Evolutionary conservation across 1,284 basidiomycete genomes (phyloP).

Genomic region (Malassezia brasiliensis): DNA sequence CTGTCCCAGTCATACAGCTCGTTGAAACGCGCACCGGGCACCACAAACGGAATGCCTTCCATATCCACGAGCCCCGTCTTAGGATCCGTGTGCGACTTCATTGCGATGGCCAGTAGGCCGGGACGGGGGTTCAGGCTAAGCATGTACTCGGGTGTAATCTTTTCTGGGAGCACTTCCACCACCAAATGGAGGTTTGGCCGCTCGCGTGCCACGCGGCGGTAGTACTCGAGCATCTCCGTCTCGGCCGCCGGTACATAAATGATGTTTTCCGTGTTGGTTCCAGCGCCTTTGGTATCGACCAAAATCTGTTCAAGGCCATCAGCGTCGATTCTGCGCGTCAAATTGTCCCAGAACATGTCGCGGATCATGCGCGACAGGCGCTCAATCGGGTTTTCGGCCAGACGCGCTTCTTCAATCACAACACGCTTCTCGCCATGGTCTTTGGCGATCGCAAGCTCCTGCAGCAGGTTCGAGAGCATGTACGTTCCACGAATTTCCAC

Average conservation of each 20-base stretch:
- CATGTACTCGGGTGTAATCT: constrained; percentile 77
- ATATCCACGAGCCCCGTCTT: constrained; percentile 56
- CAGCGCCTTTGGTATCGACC: constrained; percentile 75
- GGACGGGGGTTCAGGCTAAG: constrained; percentile 87
- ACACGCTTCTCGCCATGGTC: constrained; percentile 91
- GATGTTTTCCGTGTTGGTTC: constrained; percentile 54
- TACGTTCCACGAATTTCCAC: constrained; percentile 65
- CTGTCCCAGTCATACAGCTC: constrained; percentile 61
- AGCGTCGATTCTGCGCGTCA: constrained; percentile 91
- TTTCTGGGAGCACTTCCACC: constrained; percentile 79
- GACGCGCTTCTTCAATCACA: constrained; percentile 88
- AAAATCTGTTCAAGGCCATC: constrained; percentile 94
- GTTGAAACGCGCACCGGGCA: constrained; percentile 94
- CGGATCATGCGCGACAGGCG: constrained; percentile 95
- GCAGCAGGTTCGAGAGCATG: constrained; percentile 96
- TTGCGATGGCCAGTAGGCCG: constrained; percentile 85
- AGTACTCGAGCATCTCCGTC: constrained; percentile 87
- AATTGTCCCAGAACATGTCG: constrained; percentile 93
- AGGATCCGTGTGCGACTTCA: constrained; percentile 68
- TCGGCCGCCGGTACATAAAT: constrained; percentile 91
- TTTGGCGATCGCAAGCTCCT: constrained; percentile 92
- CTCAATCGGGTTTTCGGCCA: constrained; percentile 94
- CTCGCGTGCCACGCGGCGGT: constrained; percentile 53
- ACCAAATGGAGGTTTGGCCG: constrained; percentile 69
- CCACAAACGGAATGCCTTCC: constrained; percentile 85